Conservation (phyloP, 164 flowering plant genomes). For the Vitis cinerea region DNA sequence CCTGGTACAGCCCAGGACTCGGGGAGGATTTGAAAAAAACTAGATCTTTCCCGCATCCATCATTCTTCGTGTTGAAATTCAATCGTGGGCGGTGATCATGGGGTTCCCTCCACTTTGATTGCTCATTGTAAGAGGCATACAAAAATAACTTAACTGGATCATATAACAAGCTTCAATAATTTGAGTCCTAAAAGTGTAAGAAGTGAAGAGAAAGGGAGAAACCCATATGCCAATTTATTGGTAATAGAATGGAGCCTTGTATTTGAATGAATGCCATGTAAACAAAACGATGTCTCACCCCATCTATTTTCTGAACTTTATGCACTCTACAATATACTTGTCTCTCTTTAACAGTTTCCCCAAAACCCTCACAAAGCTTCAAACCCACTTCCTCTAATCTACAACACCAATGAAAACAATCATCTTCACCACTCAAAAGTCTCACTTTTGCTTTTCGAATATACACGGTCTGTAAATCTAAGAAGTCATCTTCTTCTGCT, state of each 20-base stretch:
- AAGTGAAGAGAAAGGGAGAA: neutral
- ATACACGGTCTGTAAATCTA: slow-evolving; percentile 15
- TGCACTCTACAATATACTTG: slow-evolving; percentile 11
- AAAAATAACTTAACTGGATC: neutral
- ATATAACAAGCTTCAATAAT: neutral
- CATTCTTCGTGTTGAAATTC: too few species aligned
- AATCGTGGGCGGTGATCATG: neutral
- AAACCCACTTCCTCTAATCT: slow-evolving; percentile 8
- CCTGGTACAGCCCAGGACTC: too few species aligned
- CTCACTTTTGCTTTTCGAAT: slow-evolving; percentile 9
- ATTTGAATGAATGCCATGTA: neutral
- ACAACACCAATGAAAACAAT: slow-evolving; percentile 12
- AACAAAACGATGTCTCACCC: slow-evolving; percentile 6
- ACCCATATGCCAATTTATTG: neutral
- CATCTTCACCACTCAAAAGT: slow-evolving; percentile 9
- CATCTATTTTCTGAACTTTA: slow-evolving; percentile 1
- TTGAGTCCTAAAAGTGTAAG: neutral
- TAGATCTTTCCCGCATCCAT: neutral
- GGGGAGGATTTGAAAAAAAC: neutral
- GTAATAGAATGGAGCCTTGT: slow-evolving; percentile 1
- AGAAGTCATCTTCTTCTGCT: slow-evolving; percentile 50
- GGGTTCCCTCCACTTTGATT: neutral
- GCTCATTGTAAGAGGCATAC: neutral
- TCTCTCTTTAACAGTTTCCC: neutral
- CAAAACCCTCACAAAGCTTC: slow-evolving; percentile 7